phyloP scores from a whole-genome alignment of 129 eudicot species.

The Scalesia atractyloides region DNA sequence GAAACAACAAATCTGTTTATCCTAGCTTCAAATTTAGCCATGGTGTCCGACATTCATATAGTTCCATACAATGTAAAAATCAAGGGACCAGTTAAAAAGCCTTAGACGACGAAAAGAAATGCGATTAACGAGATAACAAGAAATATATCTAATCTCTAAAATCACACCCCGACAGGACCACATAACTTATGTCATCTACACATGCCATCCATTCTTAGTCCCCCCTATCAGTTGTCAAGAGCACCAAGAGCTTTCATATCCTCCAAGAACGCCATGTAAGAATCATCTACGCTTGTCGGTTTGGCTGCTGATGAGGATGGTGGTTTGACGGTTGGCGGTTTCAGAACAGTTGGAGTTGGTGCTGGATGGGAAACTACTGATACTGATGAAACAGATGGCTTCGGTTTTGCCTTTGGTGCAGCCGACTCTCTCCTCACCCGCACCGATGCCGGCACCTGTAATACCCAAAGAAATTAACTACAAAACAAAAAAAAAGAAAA shows the following conservation, averaged over 20 bases:
- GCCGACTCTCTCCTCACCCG: conserved; percentile 95
- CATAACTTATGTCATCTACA: conserved; percentile 5
- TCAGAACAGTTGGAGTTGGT: conserved; percentile 52
- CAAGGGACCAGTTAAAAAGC: conserved; percentile 8
- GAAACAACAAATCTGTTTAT: not conserved
- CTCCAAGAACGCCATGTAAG: conserved; percentile 90
- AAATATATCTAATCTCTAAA: conserved; percentile 14
- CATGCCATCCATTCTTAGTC: not conserved
- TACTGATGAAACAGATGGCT: conserved; percentile 48
- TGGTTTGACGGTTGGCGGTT: conserved; percentile 44
- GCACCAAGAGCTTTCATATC: conserved; percentile 99
- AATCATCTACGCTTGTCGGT: conserved; percentile 89
- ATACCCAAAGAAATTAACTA: not conserved
- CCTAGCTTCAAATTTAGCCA: conserved; percentile 17
- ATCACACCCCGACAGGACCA: conserved; percentile 1
- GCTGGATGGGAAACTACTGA: conserved; percentile 46
- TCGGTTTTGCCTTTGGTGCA: conserved; percentile 73
- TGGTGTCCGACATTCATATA: not conserved
- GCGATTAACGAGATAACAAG: not conserved
- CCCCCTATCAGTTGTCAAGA: conserved; percentile 59
- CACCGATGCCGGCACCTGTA: conserved; percentile 94
- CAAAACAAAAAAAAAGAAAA: not conserved
- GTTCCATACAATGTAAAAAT: conserved; percentile 20
- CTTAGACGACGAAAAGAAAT: not conserved
- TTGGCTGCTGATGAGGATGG: conserved; percentile 52